Evolutionary conservation across 2,329 filamentous ascomycete species (phyloP), one percentile per base, ranked within the genome.

Genomic region (Trichoderma oligosporum): DNA sequence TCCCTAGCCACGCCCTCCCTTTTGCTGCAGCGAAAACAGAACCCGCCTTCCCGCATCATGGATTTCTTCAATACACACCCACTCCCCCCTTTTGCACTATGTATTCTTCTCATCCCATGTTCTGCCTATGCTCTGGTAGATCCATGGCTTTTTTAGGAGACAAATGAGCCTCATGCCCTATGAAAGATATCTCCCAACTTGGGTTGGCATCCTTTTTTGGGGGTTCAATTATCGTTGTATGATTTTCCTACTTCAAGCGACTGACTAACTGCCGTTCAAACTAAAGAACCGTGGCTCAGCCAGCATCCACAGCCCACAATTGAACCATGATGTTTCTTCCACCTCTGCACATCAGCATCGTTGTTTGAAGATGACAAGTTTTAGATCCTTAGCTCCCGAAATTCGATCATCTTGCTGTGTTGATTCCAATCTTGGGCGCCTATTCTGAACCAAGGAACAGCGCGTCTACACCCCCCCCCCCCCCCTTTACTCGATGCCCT

Each of bases 1-100:
- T 33, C 41, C 42, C 41, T 24, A 20, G 38, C 49, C 33, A 14
- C 16, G 25, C 25, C 11, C 22, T 39, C 39, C 47, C 22, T 49
- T 27, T 39, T 20, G 39, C 29, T 27, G 41, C 22, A 54, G 31
- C 52, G 24, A 45, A 14, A 29, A 31, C 12, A 24, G 7, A 41
- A 55, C 52, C 52, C 52, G 52, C 52, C 24, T 29, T 46, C 52
- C 52, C 52, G 52, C 52, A 29, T 46, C 52, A 36, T 29, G 35
- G 41, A 20, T 46, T 55, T 46, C 52, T 46, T 56, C 44, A 44
- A 42, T 56, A 48, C 53, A 48, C 53, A 25, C 53, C 53, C 45
- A 29, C 46, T 29, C 31, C 31, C 52, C 8, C 5, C 18, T 55
- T 54, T 44, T n/a, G n/a, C n/a, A n/a, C n/a, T n/a, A n/a, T n/a